A percentile compares a stretch with the other conserved stretches of the same genome.
Evolutionary conservation across 306 rosid genomes (phyloP).

Genomic region (Vigna mungo): DNA sequence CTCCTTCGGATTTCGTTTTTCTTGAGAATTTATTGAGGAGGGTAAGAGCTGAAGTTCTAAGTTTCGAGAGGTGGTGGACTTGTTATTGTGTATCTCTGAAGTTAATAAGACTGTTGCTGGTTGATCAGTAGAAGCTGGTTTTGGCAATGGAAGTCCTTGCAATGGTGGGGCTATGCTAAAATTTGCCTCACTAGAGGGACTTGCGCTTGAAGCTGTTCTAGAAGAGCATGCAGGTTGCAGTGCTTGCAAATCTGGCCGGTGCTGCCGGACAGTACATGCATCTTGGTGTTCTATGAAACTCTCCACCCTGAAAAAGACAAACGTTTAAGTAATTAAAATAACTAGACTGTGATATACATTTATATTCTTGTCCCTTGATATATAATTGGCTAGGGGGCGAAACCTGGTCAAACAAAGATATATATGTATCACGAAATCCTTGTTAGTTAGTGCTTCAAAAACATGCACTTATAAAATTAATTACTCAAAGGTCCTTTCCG

Average conservation of each 20-base stretch:
- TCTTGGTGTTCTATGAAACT: slow-evolving; percentile 99
- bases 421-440: slow-evolving; percentile 12
- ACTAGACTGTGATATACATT: not conserved
- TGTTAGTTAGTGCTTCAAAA: slow-evolving; percentile 39
- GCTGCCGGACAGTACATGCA: slow-evolving; percentile 65
- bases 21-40: slow-evolving; percentile 46
- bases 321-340: slow-evolving; percentile 18
- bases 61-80: slow-evolving; percentile 47
- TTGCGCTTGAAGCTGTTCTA: slow-evolving; percentile 81
- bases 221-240: slow-evolving; percentile 65
- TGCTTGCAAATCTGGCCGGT: slow-evolving; percentile 60
- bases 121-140: slow-evolving; percentile 39
- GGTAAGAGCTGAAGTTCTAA: slow-evolving; percentile 85
- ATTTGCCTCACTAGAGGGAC: slow-evolving; percentile 80
- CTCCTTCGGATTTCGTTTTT: slow-evolving; percentile 44
- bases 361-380: slow-evolving; percentile 22
- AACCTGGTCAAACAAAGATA: slow-evolving; percentile 36
- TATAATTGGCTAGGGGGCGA: slow-evolving; percentile 1
- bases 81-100: slow-evolving; percentile 38
- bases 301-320: slow-evolving; percentile 73
- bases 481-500: slow-evolving; percentile 29
- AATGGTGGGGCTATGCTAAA: slow-evolving; percentile 50
- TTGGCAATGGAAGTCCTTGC: slow-evolving; percentile 54
- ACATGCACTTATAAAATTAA: slow-evolving; percentile 31
- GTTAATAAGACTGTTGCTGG: slow-evolving; percentile 9